Conservation (phyloP, 495 filamentous ascomycete species). For the Podospora pseudoanserina region DNA sequence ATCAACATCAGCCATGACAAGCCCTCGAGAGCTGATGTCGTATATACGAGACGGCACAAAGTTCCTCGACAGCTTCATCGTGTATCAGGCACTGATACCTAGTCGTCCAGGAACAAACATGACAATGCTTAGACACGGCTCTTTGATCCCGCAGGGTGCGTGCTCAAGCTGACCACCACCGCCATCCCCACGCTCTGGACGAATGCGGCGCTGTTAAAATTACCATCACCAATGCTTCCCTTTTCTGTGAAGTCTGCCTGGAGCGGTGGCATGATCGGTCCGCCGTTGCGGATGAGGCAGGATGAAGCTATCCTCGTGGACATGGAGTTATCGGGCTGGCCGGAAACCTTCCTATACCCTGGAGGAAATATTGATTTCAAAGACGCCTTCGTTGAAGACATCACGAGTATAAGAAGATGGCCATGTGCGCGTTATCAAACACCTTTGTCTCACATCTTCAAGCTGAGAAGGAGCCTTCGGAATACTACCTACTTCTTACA, state of each 20-base stretch:
- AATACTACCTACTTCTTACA: background rate
- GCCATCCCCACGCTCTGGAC: background rate
- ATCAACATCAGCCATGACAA: background rate
- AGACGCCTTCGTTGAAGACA: background rate
- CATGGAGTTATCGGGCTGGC: background rate
- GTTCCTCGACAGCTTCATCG: background rate
- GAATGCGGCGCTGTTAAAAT: conserved; percentile 3
- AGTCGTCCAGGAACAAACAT: background rate
- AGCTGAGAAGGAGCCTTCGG: background rate
- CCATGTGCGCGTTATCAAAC: background rate
- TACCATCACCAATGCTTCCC: conserved; percentile 4
- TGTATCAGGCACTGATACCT: background rate
- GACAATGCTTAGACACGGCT: background rate
- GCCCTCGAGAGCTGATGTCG: background rate
- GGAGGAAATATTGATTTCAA: background rate
- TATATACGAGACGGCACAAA: background rate
- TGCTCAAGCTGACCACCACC: conserved; percentile 3
- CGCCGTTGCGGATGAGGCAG: background rate
- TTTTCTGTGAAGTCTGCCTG: background rate
- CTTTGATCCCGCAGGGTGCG: background rate
- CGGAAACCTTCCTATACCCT: background rate
- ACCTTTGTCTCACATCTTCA: background rate
- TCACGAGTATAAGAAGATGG: background rate
- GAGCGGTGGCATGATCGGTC: background rate
- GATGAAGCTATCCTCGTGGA: background rate